A percentile compares a stretch with the other conserved stretches of the same genome.
Conservation (phyloP, 2,329 filamentous ascomycete genomes). For the Magnaporthiopsis rhizophila region DNA sequence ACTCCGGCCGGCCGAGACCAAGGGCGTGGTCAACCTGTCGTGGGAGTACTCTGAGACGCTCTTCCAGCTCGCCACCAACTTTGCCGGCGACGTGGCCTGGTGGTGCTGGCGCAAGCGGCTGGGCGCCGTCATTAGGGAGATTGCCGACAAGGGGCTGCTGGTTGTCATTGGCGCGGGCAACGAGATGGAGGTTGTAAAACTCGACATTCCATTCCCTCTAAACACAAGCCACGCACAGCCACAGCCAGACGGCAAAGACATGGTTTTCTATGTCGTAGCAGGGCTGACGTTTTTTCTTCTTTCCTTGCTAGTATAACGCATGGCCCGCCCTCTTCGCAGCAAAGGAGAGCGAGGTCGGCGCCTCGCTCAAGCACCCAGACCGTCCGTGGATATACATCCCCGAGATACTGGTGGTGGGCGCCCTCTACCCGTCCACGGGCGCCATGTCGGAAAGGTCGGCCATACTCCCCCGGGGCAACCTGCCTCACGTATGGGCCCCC, state of each 20-base stretch:
- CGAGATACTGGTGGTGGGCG: not conserved
- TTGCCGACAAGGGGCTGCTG: not conserved
- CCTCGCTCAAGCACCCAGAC: not conserved
- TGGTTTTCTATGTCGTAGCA: no score
- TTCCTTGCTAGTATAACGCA: not conserved
- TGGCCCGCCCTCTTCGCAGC: not conserved
- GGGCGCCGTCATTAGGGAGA: not conserved
- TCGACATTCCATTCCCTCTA: no score
- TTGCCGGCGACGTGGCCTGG: not conserved
- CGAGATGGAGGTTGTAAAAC: not conserved
- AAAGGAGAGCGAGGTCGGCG: not conserved
- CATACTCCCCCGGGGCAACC: not conserved
- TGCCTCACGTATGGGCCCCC: not conserved
- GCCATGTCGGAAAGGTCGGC: not conserved
- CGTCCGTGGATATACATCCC: conserved; percentile 1
- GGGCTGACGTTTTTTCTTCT: no score
- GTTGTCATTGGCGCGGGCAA: not conserved
- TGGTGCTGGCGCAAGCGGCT: not conserved
- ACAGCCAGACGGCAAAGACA: no score
- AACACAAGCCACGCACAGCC: no score
- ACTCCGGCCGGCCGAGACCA: not conserved
- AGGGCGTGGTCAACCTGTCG: not conserved
- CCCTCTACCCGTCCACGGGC: not conserved
- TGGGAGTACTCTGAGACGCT: not conserved
- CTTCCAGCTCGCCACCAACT: not conserved